These are phyloP conservation scores for Pterocarpus macrocarpus DNA, from an alignment of 306 rosid species.

Conservation along the genomic window DNA sequence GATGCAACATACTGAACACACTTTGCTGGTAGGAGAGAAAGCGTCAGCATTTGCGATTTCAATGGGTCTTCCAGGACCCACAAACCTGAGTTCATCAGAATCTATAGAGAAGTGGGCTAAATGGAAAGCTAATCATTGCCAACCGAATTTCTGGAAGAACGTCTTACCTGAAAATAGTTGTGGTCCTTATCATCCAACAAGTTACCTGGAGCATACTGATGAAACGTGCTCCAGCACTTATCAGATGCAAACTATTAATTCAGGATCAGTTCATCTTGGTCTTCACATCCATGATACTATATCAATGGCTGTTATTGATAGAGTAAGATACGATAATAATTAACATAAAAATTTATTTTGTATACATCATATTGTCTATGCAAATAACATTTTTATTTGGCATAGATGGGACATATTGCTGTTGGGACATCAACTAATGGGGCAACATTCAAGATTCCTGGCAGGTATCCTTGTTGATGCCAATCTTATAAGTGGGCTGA, in stretches of 20 bases:
- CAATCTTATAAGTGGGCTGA: conserved; percentile 19
- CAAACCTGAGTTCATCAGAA: conserved; percentile 83
- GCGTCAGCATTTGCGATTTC: conserved; percentile 89
- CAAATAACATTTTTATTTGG: conserved; percentile 47
- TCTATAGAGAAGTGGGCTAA: conserved; percentile 76
- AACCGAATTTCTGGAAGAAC: conserved; percentile 88
- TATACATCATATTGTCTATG: not conserved
- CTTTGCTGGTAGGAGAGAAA: conserved; percentile 91
- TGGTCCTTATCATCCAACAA: conserved; percentile 76
- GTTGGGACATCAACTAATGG: conserved; percentile 98
- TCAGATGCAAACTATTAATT: conserved; percentile 44
- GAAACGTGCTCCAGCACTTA: conserved; percentile 52
- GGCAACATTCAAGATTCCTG: conserved; percentile 94
- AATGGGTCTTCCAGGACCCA: conserved; percentile 95
- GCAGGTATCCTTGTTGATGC: conserved; percentile 67
- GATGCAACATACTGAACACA: conserved; percentile 80
- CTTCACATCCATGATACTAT: conserved; percentile 87
- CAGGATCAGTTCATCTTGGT: conserved; percentile 62
- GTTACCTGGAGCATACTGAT: conserved; percentile 42
- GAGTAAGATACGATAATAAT: conserved; percentile 53
- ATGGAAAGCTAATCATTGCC: conserved; percentile 83
- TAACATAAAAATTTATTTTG: not conserved
- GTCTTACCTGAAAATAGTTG: conserved; percentile 67
- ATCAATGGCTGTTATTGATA: conserved; percentile 93
- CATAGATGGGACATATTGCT: conserved; percentile 80